Evolutionary conservation across 2,329 filamentous ascomycete species (phyloP), one percentile per base, ranked within the genome.

Genomic region (Aspergillus latus): DNA sequence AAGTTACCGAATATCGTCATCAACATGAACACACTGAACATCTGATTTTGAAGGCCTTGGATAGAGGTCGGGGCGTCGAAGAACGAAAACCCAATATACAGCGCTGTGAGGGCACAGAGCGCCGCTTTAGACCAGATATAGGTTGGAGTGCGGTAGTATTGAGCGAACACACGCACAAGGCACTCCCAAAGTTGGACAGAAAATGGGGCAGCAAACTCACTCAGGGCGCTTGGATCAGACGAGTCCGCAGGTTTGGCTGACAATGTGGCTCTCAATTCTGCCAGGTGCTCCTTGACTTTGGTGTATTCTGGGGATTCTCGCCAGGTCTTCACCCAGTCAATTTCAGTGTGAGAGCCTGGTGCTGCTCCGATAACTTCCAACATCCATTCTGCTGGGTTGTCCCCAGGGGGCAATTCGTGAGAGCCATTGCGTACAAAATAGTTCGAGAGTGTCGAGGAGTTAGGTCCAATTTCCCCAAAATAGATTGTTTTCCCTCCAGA

Each of bases 1-100:
- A 78, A 61, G 60, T 77, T 76, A 54, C 88, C 88, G 69, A 96
- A 95, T 68, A 95, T 85, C 40, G 88, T 93, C 56, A 89, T 78
- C 53, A 94, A 76, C 82, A 94, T 89, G 82, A 96, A 96, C 63
- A 96, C 88, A 71, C 86, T 83, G 69, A 95, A 95, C 85, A 94
- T 91, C 70, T 95, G 90, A 76, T 95, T 95, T 74, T 93, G 89
- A 3, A 96, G 80, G 60, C 91, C 91, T 70, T 93, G 90, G 42
- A 87, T 82, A 34, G 84, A 87, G 76, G 90, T 88, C 37, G 84
- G 81, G 1, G 89, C 87, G 26, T 85, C 82, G 81, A 85, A 91
- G 76, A 95, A 92, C 59, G 88, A 87, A 74, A 93, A 92, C 44
- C 90, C 90, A 67, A 95, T 90, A 72, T 93, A 95, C 9, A 95